phyloP scores from a whole-genome alignment of 1,284 basidiomycete genomes.

The Sporisorium graminicola region DNA sequence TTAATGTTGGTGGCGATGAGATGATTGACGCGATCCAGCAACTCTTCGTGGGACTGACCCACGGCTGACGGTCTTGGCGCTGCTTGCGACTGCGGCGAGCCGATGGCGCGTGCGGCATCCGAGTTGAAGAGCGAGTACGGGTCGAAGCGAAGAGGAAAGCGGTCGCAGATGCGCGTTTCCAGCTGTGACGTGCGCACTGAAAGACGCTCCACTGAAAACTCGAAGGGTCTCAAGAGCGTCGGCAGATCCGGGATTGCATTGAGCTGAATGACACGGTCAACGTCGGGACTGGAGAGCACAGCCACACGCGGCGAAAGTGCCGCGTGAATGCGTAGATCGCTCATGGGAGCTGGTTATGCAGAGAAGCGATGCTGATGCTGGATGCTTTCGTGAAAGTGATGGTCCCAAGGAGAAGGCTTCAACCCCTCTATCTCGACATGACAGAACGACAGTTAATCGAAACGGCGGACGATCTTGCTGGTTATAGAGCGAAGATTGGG shows the following conservation, averaged over 20 bases:
- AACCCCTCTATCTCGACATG: slow-evolving; percentile 4
- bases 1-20: slow-evolving; percentile 55
- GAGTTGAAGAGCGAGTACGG: slow-evolving; percentile 50
- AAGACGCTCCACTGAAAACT: slow-evolving; percentile 49
- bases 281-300: slow-evolving; percentile 61
- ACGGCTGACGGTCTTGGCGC: slow-evolving; percentile 22
- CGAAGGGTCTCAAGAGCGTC: slow-evolving; percentile 62
- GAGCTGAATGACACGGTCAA: slow-evolving; percentile 41
- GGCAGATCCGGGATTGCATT: slow-evolving; percentile 58
- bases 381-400: background rate
- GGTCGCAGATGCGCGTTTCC: slow-evolving; percentile 50
- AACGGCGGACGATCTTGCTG: background rate
- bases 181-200: slow-evolving; percentile 65
- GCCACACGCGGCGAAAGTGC: slow-evolving; percentile 64
- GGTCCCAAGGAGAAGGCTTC: background rate
- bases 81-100: slow-evolving; percentile 10
- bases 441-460: background rate
- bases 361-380: slow-evolving; percentile 1
- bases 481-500: background rate
- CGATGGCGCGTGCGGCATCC: slow-evolving; percentile 15
- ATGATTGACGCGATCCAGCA: slow-evolving; percentile 51
- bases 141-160: slow-evolving; percentile 65
- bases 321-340: slow-evolving; percentile 53
- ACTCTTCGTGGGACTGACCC: slow-evolving; percentile 28
- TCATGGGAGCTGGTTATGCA: slow-evolving; percentile 28